Base-by-base conservation (phyloP, 768 basidiomycete genomes). In the Boletus pseudo-olivaceus region DNA sequence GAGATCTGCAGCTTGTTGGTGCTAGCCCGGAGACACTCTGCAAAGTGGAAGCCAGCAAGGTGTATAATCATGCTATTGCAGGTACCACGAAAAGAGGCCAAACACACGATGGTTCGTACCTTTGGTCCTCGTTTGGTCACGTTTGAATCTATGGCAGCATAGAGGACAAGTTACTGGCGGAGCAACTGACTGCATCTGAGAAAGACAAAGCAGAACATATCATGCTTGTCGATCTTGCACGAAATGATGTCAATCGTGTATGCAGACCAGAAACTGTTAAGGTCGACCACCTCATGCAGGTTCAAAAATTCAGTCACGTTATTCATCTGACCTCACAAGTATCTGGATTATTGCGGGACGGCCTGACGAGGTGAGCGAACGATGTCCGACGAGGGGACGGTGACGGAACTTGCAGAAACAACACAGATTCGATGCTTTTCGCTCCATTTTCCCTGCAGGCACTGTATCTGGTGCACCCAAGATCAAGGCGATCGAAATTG, bases 401-500 rank as follows among this genome's bases (percentile, higher is more conserved):
- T 56, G 23, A 51, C 53, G 2, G 17, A 57, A 51, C 19, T 47
- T 51, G 48, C 20, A 46, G 47, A 20, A 47, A 39, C 38, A 26
- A 29, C 6, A 3, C 60, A 95, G 95, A 60, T 99, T 98, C 66
- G 96, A 98, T 68, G 97, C 97, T 0, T 98, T 99, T 82, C 84
- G 96, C 10, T 98, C 96, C 23, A 98, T 99, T 59, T 98, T 99
- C 77, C 97, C 97, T 2, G 95, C 96, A 17, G 97, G 97, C 0
- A 99, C 97, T 3, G 97, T 99, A 26, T 98, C 96, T 1, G 97
- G 97, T 23, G 97, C 97, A 32, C 97, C 97, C 2, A 99, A 99
- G 74, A 95, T 99, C 72, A 97, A 96, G 69, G 97, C 97, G 1
- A 92, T 99, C 58, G 93, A 99, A 70, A 85, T 99, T 39, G 76